These are phyloP conservation scores for Pythium myriotylum DNA, from an alignment of 352 stramenopile genomes.

Conservation along the genomic window DNA sequence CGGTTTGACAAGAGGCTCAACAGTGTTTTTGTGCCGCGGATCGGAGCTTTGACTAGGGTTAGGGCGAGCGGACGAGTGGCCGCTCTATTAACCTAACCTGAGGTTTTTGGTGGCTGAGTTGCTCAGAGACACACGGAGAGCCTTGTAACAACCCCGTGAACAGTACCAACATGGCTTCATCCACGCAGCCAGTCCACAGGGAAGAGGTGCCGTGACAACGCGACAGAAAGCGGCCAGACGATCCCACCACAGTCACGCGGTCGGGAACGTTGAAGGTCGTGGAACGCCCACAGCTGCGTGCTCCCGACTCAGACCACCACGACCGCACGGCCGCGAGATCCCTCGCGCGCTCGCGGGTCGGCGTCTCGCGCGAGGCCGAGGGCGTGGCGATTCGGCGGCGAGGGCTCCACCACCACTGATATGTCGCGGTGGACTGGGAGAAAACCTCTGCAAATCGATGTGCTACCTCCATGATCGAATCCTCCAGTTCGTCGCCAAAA, in stretches of 20 bases:
- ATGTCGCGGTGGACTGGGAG: no score
- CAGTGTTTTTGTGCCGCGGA: conserved; percentile 9
- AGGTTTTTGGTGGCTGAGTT: conserved; percentile 15
- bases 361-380: no score
- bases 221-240: conserved; percentile 5
- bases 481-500: background rate
- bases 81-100: conserved; percentile 1
- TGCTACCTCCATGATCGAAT: background rate
- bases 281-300: background rate
- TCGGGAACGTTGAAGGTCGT: conserved; percentile 8
- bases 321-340: background rate
- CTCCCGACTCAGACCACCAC: background rate
- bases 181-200: background rate
- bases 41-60: conserved; percentile 17
- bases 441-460: conserved; percentile 8
- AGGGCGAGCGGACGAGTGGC: conserved; percentile 13
- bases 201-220: conserved; percentile 13
- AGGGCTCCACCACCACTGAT: no score
- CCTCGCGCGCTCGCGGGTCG: no score
- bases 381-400: no score
- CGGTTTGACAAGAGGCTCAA: conserved; percentile 19
- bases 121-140: background rate
- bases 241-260: conserved; percentile 15
- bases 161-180: conserved; percentile 12
- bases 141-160: conserved; percentile 9